Evolutionary conservation across 805 yeast species (phyloP).

Genomic region (Myxozyma neotropica): DNA sequence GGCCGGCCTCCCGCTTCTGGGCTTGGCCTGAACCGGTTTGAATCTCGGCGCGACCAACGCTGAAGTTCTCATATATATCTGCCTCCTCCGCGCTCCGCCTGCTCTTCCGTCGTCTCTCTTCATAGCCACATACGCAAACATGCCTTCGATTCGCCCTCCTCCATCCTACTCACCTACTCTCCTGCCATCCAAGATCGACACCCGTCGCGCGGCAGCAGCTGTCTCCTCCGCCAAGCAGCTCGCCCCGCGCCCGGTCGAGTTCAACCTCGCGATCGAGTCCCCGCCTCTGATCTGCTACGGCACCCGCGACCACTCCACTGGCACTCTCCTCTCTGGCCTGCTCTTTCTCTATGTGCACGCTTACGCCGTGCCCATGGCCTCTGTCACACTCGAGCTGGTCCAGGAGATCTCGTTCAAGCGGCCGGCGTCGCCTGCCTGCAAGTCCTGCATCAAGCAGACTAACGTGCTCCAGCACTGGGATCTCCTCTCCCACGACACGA

Average conservation of each 20-base stretch:
- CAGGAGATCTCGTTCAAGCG: slow-evolving; percentile 68
- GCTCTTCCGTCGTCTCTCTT: not conserved
- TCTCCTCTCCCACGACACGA: slow-evolving; percentile 60
- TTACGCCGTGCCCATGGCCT: slow-evolving; percentile 49
- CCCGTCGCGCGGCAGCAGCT: not conserved
- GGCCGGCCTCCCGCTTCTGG: not conserved
- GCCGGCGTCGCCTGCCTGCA: slow-evolving; percentile 65
- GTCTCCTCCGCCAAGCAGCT: not conserved
- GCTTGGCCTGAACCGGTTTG: not conserved
- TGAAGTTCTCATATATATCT: not conserved
- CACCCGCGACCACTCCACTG: slow-evolving; percentile 71
- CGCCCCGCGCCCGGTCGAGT: slow-evolving; percentile 45
- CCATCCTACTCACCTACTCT: slow-evolving; percentile 17
- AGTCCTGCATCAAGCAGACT: slow-evolving; percentile 56
- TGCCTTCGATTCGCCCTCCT: slow-evolving; percentile 19
- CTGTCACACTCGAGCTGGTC: slow-evolving; percentile 66
- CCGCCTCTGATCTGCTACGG: slow-evolving; percentile 93
- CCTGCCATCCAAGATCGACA: slow-evolving; percentile 1
- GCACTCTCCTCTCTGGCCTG: slow-evolving; percentile 82
- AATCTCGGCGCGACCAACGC: not conserved
- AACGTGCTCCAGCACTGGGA: slow-evolving; percentile 87
- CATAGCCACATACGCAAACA: not conserved
- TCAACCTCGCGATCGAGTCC: slow-evolving; percentile 72
- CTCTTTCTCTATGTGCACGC: slow-evolving; percentile 59
- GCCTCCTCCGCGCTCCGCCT: too few relatives aligned